These are phyloP conservation scores for Elongisporangium prolatum DNA, from an alignment of 352 stramenopile species.

Conservation along the genomic window DNA sequence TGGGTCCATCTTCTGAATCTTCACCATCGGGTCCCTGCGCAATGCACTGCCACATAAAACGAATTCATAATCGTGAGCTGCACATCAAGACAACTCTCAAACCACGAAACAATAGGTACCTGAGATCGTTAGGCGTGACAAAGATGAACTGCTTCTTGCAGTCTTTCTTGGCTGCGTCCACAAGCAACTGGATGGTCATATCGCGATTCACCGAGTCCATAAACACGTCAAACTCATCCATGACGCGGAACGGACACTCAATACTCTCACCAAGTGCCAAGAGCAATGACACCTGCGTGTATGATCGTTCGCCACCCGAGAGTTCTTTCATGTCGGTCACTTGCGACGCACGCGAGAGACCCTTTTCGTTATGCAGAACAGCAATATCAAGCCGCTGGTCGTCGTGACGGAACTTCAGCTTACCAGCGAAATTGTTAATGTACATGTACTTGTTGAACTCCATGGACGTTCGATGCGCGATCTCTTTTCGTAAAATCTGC, in stretches of 20 bases:
- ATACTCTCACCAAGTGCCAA: constrained; percentile 91
- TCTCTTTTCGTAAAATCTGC: constrained; percentile 75
- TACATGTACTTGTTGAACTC: constrained; percentile 85
- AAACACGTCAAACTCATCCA: constrained; percentile 99
- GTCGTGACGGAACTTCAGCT: constrained; percentile 77
- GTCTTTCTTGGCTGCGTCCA: constrained; percentile 78
- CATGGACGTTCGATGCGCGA: constrained; percentile 68
- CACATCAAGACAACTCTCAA: constrained; percentile 4
- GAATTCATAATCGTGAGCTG: constrained; percentile 2
- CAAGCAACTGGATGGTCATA: constrained; percentile 93
- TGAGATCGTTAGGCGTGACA: constrained; percentile 85
- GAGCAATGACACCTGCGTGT: constrained; percentile 95
- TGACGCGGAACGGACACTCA: constrained; percentile 94
- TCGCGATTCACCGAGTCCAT: constrained; percentile 97
- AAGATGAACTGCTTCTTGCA: constrained; percentile 87
- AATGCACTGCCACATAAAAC: constrained; percentile 40
- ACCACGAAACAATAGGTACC: constrained; percentile 28
- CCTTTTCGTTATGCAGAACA: constrained; percentile 76
- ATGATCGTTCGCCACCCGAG: constrained; percentile 96
- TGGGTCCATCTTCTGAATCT: constrained; percentile 88
- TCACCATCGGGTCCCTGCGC: constrained; percentile 66
- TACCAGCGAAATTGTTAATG: constrained; percentile 81
- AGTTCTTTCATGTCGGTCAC: constrained; percentile 96
- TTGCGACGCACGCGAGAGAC: constrained; percentile 66
- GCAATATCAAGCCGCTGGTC: constrained; percentile 74